Base-by-base conservation (phyloP, 805 yeast species). In the Kurtzmaniella cleridarum region DNA sequence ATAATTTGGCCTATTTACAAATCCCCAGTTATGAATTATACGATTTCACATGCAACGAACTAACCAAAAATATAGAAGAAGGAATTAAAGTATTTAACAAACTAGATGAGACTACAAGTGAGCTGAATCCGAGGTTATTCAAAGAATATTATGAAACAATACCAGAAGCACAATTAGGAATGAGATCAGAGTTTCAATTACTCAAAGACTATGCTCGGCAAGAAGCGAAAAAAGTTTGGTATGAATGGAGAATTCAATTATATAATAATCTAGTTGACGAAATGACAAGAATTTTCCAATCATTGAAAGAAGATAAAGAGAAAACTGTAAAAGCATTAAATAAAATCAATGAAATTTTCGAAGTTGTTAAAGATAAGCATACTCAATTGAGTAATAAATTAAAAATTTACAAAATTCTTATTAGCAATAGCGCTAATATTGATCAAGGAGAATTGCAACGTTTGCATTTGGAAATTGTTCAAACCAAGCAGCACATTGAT, bases 151-250 rank as follows among this genome's bases (percentile, higher is more conserved):
- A 72, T 40, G 55, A 60, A 1, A 57, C 76, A 1, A 46, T 60
- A 5, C 54, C 59, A 2, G 59, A 58, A 28, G 72, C 64, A 5
- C 66, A 64, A 45, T 56, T 60, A 31, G 48, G 53, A 2, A 64
- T 78, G 67, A 68, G 66, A 28, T 57, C 69, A n/a, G 74, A 75
- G 42, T 65, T 79, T 35, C 71, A 68, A 41, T 42, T 71, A 10
- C 59, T 79, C 32, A 76, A 77, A 49, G 72, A 67, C 24, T 73
- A 59, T 42, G 66, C 84, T 1, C 63, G 78, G 24, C 62, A 69
- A 24, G 76, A 75, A 48, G 76, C 85, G 0, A 67, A 64, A 41
- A 69, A 67, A 29, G 72, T 73, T 0, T 81, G 86, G 85, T 76
- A 75, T 46, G 73, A 70, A 36, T 81, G 87, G 88, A 60, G 85